Evolutionary conservation across 2,329 filamentous ascomycete genomes (phyloP).

Genomic region (Gaeumannomyces tritici): DNA sequence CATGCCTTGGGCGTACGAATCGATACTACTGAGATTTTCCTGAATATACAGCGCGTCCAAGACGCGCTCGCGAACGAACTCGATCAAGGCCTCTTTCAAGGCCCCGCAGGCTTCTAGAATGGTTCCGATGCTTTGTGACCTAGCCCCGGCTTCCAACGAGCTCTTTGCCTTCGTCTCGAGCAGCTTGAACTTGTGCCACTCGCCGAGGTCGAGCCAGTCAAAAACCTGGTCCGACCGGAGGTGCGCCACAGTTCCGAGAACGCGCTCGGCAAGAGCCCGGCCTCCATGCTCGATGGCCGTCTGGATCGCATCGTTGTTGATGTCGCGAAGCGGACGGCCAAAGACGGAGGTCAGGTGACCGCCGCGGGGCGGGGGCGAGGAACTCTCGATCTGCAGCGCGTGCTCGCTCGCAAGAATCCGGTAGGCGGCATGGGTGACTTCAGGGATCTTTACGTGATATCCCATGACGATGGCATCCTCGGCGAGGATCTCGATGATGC

Average conservation of each 20-base stretch:
- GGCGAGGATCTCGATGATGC: slow-evolving; percentile 54
- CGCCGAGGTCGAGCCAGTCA: slow-evolving; percentile 13
- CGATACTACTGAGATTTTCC: too few relatives aligned
- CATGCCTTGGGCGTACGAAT: not conserved
- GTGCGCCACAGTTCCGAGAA: slow-evolving; percentile 20
- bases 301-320: slow-evolving; percentile 49
- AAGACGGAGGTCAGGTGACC: slow-evolving; percentile 19
- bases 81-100: not conserved
- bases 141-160: not conserved
- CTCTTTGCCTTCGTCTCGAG: not conserved
- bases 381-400: slow-evolving; percentile 35
- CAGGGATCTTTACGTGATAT: slow-evolving; percentile 30
- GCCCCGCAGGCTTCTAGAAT: not conserved
- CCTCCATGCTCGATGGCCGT: slow-evolving; percentile 38
- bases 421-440: slow-evolving; percentile 40
- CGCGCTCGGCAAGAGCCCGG: slow-evolving; percentile 37
- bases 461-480: slow-evolving; percentile 52
- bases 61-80: not conserved
- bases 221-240: slow-evolving; percentile 24
- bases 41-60: not conserved
- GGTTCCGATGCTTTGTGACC: not conserved
- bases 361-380: slow-evolving; percentile 6
- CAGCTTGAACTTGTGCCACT: slow-evolving; percentile 23
- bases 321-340: slow-evolving; percentile 42
- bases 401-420: slow-evolving; percentile 53